Conservation (phyloP, 306 rosid species). For the Purshia tridentata region DNA sequence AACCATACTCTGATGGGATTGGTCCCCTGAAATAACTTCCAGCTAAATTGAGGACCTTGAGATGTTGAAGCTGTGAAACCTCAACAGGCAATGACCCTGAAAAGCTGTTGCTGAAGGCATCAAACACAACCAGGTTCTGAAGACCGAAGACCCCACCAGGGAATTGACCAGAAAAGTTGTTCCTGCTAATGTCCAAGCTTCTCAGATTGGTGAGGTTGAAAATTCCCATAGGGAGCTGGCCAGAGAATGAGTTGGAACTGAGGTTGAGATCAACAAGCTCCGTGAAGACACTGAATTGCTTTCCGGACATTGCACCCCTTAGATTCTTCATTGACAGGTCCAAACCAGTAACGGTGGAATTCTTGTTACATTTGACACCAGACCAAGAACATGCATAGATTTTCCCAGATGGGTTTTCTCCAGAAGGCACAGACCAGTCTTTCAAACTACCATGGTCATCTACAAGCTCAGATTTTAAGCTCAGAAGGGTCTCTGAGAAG, state of each 20-base stretch:
- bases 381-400: conserved; percentile 80
- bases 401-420: conserved; percentile 41
- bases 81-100: conserved; percentile 69
- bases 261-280: conserved; percentile 68
- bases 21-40: conserved; percentile 89
- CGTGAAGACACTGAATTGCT: conserved; percentile 56
- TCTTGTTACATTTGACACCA: conserved; percentile 64
- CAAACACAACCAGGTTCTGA: conserved; percentile 49
- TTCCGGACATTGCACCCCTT: conserved; percentile 56
- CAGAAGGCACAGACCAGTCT: conserved; percentile 61
- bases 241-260: conserved; percentile 72
- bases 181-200: conserved; percentile 74
- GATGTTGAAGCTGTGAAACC: conserved; percentile 51
- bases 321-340: conserved; percentile 77
- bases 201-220: conserved; percentile 64
- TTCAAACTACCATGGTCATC: conserved; percentile 51
- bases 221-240: conserved; percentile 57
- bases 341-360: conserved; percentile 56
- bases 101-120: conserved; percentile 91
- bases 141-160: conserved; percentile 59
- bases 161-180: conserved; percentile 83
- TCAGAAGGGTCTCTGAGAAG: conserved; percentile 69
- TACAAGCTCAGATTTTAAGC: conserved; percentile 67
- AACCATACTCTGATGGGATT: conserved; percentile 81
- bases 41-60: conserved; percentile 71